Evolutionary conservation across 345 rosid genomes (phyloP).

Genomic region (Eucalyptus erythrocorys): DNA sequence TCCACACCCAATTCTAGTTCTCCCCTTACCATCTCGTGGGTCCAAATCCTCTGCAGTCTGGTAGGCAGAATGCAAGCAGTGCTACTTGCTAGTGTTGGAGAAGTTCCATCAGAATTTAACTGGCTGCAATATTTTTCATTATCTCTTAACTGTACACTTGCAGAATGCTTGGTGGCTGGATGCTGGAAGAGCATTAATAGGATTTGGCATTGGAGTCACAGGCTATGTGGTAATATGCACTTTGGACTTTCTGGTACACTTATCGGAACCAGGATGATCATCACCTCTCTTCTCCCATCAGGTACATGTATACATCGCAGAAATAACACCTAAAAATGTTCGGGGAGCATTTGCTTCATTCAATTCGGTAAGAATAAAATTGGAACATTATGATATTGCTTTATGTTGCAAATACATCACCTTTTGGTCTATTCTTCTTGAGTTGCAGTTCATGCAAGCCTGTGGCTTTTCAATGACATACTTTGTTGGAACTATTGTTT

Average conservation of each 20-base stretch:
- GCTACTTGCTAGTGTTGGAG: neutral
- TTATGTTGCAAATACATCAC: neutral
- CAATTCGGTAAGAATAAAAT: neutral
- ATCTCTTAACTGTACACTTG: neutral
- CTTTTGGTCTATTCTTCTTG: neutral
- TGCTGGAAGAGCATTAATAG: neutral
- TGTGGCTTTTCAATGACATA: neutral
- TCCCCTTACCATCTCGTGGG: neutral
- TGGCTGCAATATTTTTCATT: neutral
- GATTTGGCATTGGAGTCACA: neutral
- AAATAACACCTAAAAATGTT: conserved; percentile 11
- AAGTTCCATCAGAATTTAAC: neutral
- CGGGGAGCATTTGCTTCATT: conserved; percentile 7
- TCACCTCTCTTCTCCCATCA: neutral
- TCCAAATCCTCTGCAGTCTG: neutral
- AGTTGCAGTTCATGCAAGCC: neutral
- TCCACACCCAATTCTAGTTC: neutral
- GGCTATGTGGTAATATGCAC: neutral
- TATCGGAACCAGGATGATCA: neutral
- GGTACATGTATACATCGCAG: neutral
- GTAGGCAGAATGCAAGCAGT: neutral
- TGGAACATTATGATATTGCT: neutral
- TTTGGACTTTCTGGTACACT: neutral
- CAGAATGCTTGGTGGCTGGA: neutral
- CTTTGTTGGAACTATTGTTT: conserved; percentile 2